phyloP scores from a whole-genome alignment of 805 yeast species.

The Candida maris region DNA sequence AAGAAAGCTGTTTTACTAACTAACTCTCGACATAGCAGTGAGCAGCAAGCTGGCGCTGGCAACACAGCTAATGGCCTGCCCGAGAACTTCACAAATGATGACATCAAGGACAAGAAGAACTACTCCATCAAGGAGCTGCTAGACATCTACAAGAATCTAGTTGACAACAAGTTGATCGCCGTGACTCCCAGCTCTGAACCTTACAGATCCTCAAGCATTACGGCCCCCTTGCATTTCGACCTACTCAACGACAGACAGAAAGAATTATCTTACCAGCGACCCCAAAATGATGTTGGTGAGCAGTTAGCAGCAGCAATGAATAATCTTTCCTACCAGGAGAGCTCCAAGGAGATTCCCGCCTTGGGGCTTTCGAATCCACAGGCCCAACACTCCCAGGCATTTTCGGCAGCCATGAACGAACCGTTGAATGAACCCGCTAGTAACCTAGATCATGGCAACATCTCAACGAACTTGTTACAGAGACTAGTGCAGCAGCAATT shows the following conservation, averaged over 20 bases:
- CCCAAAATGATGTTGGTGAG: conserved; percentile 7
- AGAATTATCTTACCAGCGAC: conserved; percentile 2
- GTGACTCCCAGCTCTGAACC: conserved; percentile 24
- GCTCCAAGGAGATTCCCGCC: neutral
- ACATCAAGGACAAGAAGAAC: conserved; percentile 16
- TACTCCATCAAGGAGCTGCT: conserved; percentile 53
- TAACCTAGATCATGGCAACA: conserved; percentile 5
- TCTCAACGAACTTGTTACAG: conserved; percentile 6
- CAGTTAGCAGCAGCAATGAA: conserved; percentile 7
- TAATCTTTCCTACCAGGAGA: neutral
- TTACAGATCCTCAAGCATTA: conserved; percentile 28
- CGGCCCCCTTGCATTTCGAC: conserved; percentile 14
- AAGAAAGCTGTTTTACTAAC: too few species aligned
- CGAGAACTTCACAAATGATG: too few species aligned
- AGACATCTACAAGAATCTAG: conserved; percentile 45
- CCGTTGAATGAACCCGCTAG: conserved; percentile 2
- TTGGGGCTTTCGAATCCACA: neutral
- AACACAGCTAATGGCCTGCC: too few species aligned
- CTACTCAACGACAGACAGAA: conserved; percentile 23
- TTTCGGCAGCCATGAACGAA: neutral
- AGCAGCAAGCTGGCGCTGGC: too few species aligned
- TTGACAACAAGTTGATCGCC: conserved; percentile 27
- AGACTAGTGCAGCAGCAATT: conserved; percentile 7
- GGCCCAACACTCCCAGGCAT: too few species aligned
- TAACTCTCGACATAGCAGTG: too few species aligned